phyloP scores from a whole-genome alignment of 805 yeast species.

The Middelhovenomyces tepae region DNA sequence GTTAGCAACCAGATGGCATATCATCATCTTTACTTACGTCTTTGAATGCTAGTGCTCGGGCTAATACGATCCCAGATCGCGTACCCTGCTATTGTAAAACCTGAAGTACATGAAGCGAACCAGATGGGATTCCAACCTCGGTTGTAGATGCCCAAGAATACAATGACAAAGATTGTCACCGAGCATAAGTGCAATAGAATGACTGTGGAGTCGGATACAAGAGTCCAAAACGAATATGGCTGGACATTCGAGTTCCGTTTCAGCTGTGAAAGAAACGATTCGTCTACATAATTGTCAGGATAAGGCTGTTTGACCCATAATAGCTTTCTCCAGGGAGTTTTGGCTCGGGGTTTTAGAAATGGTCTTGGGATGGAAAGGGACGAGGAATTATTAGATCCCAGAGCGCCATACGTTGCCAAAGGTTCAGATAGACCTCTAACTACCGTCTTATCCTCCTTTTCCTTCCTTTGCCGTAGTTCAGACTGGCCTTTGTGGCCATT shows the following conservation, averaged over 20 bases:
- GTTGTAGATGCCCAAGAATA: constrained; percentile 49
- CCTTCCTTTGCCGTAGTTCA: too few relatives aligned
- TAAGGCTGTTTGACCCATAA: constrained; percentile 78
- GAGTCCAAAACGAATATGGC: constrained; percentile 50
- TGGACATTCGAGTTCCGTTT: constrained; percentile 69
- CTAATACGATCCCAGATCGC: constrained; percentile 22
- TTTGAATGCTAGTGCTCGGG: too few relatives aligned
- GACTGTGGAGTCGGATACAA: constrained; percentile 64
- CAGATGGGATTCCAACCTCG: constrained; percentile 23
- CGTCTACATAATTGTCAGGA: constrained; percentile 87
- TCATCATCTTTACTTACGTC: too few relatives aligned
- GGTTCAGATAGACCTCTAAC: too few relatives aligned
- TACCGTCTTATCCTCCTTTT: too few relatives aligned
- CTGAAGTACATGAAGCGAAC: constrained; percentile 22
- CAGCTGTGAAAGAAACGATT: constrained; percentile 70
- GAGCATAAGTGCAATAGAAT: constrained; percentile 58
- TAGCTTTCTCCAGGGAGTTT: constrained; percentile 74
- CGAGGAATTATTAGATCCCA: too few relatives aligned
- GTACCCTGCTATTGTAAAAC: constrained; percentile 23
- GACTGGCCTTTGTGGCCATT: too few relatives aligned
- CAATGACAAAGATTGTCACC: constrained; percentile 52
- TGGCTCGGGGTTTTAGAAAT: too few relatives aligned
- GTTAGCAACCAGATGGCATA: too few relatives aligned
- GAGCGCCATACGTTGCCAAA: too few relatives aligned
- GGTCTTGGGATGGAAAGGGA: too few relatives aligned